Base-by-base conservation (phyloP, 164 flowering plant genomes). In the Santalum album region DNA sequence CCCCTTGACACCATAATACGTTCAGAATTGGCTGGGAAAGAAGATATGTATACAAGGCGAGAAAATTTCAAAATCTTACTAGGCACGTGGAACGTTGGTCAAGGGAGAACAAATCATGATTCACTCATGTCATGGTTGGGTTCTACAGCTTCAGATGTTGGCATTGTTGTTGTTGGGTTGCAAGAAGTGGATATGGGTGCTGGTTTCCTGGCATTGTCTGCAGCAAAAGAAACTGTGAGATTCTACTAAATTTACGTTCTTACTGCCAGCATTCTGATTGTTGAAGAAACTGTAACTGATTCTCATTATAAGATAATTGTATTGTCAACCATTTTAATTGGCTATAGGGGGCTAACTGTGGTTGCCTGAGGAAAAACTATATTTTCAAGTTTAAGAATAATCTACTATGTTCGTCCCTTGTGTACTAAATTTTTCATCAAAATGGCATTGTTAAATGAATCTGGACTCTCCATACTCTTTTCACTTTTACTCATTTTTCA, bases 181-280 rank as follows among this genome's bases (percentile, higher is more conserved):
- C 99, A 94, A 65, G 99, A 94, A 76, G 95, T 94, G 60, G 99
- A 90, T 62, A 94, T 90, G 99, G 99, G 99, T 43, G 99, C 99
- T 10, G 97, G 97, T 59, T 90, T 90, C 69, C 90, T 94, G 42
- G 99, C 99, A 14, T 78, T 90, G 86, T 89, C 99, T 51, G 97
- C 96, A 14, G 99, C 99, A 25, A 90, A 81, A 82, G 99, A 94
- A 75, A 78, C 96, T 55, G 99, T 94, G 69, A 76, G 84, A 12
- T n/a, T n/a, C 18, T 50, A 12, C 6, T 25, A 26, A 15, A 2
- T 15, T 50, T 50, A 6, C 6, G 17, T n/a, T 25, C 19, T 25
- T 25, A 2, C 4, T 50, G 20, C 16, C 5, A 9, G 15, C 24
- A 45, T 6, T 6, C 7, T 22, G 12, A n/a, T n/a, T 9, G 15